Evolutionary conservation across 2,329 filamentous ascomycete species (phyloP).

Genomic region (Xenoacremonium recifei): DNA sequence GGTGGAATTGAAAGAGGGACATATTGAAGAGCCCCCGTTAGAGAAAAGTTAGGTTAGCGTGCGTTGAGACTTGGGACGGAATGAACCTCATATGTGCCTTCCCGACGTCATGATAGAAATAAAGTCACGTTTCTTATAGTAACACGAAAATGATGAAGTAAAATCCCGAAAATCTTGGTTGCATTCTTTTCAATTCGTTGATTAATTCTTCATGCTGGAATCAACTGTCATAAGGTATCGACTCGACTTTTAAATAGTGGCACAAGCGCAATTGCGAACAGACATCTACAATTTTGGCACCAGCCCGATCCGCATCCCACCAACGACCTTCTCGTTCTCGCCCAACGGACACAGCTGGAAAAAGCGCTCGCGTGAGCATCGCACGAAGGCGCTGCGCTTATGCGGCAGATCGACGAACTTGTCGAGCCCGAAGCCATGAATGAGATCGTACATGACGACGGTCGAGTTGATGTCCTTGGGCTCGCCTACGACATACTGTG

Average conservation of each 20-base stretch:
- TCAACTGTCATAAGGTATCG: too few species aligned
- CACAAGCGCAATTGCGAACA: slow-evolving; percentile 46
- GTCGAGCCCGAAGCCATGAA: slow-evolving; percentile 69
- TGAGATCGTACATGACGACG: slow-evolving; percentile 72
- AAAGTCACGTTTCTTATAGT: too few species aligned
- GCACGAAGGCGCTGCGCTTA: slow-evolving; percentile 67
- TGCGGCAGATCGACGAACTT: slow-evolving; percentile 72
- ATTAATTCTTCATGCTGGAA: too few species aligned
- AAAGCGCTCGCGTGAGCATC: slow-evolving; percentile 65
- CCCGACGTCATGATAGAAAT: too few species aligned
- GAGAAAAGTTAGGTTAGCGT: too few species aligned
- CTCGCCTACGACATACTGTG: slow-evolving; percentile 61
- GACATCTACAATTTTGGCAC: slow-evolving; percentile 49
- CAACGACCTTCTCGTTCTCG: slow-evolving; percentile 55
- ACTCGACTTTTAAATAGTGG: slow-evolving; percentile 47
- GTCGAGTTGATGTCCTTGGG: slow-evolving; percentile 69
- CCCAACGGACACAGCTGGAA: slow-evolving; percentile 64
- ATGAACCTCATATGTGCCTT: too few species aligned
- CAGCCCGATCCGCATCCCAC: slow-evolving; percentile 51
- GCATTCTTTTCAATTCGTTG: too few species aligned
- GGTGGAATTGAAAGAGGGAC: too few species aligned
- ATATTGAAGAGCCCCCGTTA: too few species aligned
- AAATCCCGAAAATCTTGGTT: too few species aligned
- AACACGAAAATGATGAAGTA: too few species aligned
- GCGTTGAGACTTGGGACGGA: too few species aligned